Evolutionary conservation across 345 rosid genomes (phyloP), one percentile per base, ranked within the genome.

Genomic region (Erysimum cheiranthoides): DNA sequence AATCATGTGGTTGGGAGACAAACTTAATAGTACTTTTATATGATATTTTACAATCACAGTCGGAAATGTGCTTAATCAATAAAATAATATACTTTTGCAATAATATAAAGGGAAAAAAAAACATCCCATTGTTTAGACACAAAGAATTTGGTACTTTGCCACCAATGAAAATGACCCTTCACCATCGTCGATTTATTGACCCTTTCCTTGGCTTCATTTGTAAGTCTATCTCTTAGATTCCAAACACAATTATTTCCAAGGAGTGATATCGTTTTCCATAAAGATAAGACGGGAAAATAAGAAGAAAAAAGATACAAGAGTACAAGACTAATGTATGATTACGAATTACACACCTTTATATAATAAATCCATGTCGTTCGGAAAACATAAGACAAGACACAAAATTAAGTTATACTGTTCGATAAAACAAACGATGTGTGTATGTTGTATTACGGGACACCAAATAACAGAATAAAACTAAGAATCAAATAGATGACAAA

Each of bases 141-240:
- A 61, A 25, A 4, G 66, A 60, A 61, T 61, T 38, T 61, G 66
- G 49, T 61, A 38, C 32, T 61, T 61, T 11, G 45, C 66, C 66
- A 11, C 47, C 31, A 61, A 11, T 39, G 49, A 61, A 18, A 39
- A 38, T 21, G 66, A 12, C 66, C 17, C 11, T 60, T 60, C 65
- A 60, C 16, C 32, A 60, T 60, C 5, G 31, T 21, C 21, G 66
- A 61, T 61, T 61, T 5, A 12, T 21, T 61, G 47, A 61, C 4
- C 49, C 49, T 61, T 61, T 61, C 10, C 34, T 61, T 38, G 66
- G 66, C 31, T 60, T 38, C 31, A 60, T 60, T 18, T 60, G 16
- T 25, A 35, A 17, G 65, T 38, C 65, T 30, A 30, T 1, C 14
- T 35, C 10, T 38, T 18, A 18, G 31, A 61, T 38, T 38, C 25